A percentile compares a stretch with the other conserved stretches of the same genome.
These are phyloP conservation scores for Williopsis jadinii DNA, from an alignment of 1,139 yeast genomes.

Conservation along the genomic window DNA sequence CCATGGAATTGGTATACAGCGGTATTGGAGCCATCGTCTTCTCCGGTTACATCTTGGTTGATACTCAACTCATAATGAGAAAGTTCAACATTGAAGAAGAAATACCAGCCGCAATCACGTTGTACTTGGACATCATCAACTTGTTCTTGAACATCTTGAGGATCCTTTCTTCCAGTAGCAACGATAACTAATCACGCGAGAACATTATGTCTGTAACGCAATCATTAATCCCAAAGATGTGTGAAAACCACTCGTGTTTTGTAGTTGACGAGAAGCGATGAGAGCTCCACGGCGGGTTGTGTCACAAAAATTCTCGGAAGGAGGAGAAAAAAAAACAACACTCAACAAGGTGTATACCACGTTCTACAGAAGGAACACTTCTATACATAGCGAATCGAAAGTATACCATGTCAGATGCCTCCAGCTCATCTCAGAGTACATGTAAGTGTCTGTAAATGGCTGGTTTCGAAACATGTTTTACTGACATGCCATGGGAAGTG, in stretches of 20 bases:
- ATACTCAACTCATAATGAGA: constrained; percentile 77
- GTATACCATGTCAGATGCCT: neutral
- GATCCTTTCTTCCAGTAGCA: constrained; percentile 44
- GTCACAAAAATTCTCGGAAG: too few relatives aligned
- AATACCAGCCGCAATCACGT: constrained; percentile 66
- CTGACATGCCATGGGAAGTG: constrained; percentile 5
- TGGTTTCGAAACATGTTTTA: too few relatives aligned
- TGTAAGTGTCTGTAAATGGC: neutral
- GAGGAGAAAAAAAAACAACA: too few relatives aligned
- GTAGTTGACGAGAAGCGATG: too few relatives aligned
- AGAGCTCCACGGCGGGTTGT: too few relatives aligned
- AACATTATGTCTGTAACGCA: too few relatives aligned
- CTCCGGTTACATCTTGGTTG: constrained; percentile 66
- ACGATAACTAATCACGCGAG: constrained; percentile 27
- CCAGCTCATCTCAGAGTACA: neutral
- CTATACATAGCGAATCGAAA: too few relatives aligned
- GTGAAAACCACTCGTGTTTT: too few relatives aligned
- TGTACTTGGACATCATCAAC: constrained; percentile 78
- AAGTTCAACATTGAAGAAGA: constrained; percentile 83
- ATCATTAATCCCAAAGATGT: too few relatives aligned
- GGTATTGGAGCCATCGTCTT: constrained; percentile 71
- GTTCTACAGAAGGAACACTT: too few relatives aligned
- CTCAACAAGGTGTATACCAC: too few relatives aligned
- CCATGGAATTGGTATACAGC: constrained; percentile 58
- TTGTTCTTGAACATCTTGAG: constrained; percentile 73